Evolutionary conservation across 1,284 basidiomycete genomes (phyloP).

Genomic region (Pseudozyma tsukubaensis): DNA sequence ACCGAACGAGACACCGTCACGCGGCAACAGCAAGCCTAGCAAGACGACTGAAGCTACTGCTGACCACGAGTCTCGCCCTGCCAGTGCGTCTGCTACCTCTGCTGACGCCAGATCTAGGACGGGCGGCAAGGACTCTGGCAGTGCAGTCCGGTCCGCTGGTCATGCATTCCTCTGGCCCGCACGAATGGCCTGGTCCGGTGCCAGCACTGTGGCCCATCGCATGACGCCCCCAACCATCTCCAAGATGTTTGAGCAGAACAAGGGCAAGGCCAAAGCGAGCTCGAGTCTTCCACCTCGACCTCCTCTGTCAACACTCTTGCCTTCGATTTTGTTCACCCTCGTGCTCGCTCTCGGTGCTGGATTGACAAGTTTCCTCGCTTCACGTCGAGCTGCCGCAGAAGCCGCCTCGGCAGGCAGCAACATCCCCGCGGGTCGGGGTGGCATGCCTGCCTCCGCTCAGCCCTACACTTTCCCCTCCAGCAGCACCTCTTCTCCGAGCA

Average conservation of each 20-base stretch:
- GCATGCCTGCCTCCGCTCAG: background rate
- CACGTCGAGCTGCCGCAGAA: constrained; percentile 21
- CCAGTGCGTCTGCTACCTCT: background rate
- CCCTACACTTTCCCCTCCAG: constrained; percentile 7
- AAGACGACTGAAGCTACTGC: background rate
- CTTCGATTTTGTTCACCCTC: constrained; percentile 58
- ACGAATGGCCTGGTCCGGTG: constrained; percentile 31
- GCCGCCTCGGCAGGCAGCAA: background rate
- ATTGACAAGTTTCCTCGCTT: constrained; percentile 43
- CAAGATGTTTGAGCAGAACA: constrained; percentile 14
- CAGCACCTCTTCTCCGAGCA: background rate
- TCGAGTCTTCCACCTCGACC: constrained; percentile 55
- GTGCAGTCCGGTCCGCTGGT: constrained; percentile 6
- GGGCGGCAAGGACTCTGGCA: background rate
- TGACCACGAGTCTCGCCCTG: constrained; percentile 1
- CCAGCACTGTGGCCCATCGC: constrained; percentile 17
- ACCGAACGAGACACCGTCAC: background rate
- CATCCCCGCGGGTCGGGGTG: background rate
- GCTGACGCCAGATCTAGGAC: background rate
- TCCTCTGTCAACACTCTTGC: constrained; percentile 55
- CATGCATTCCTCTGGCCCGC: constrained; percentile 32
- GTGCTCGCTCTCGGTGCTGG: constrained; percentile 57
- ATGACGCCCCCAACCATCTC: constrained; percentile 20
- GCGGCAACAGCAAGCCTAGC: constrained; percentile 1
- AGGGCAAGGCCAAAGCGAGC: constrained; percentile 3